These are phyloP conservation scores for Trichophyton verrucosum DNA, from an alignment of 2,329 filamentous ascomycete genomes.

Conservation along the genomic window DNA sequence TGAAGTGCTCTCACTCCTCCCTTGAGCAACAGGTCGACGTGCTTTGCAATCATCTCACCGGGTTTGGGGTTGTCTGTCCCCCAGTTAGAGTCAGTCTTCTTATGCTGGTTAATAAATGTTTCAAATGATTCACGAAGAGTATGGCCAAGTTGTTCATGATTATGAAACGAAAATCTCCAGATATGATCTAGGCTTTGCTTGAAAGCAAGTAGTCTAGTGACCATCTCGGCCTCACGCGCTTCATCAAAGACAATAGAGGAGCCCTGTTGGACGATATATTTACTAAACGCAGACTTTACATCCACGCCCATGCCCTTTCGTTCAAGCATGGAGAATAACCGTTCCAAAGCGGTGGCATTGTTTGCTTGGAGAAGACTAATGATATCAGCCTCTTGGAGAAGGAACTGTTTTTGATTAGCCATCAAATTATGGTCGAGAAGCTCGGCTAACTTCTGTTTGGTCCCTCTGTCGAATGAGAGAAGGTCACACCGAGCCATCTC, in stretches of 20 bases:
- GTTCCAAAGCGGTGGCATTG: conserved; percentile 57
- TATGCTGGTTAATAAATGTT: conserved; percentile 79
- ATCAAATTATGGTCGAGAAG: conserved; percentile 63
- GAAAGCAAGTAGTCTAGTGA: conserved; percentile 66
- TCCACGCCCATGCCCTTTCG: conserved; percentile 57
- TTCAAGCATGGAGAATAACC: conserved; percentile 65
- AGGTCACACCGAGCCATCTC: conserved; percentile 68
- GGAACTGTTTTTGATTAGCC: conserved; percentile 50
- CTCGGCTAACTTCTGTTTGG: conserved; percentile 62
- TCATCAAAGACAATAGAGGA: conserved; percentile 68
- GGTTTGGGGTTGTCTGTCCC: conserved; percentile 81
- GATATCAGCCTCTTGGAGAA: conserved; percentile 56
- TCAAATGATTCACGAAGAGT: conserved; percentile 75
- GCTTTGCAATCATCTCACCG: conserved; percentile 97
- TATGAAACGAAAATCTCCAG: conserved; percentile 62
- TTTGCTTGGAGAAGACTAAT: conserved; percentile 59
- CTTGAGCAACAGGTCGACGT: conserved; percentile 78
- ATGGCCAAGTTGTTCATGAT: conserved; percentile 64
- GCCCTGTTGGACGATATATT: conserved; percentile 66
- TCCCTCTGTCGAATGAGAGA: conserved; percentile 72
- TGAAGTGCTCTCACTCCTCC: conserved; percentile 78
- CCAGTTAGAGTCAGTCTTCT: conserved; percentile 58
- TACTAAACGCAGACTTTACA: conserved; percentile 60
- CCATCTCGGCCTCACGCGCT: conserved; percentile 70
- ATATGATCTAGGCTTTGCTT: conserved; percentile 68